A percentile compares a stretch with the other conserved stretches of the same genome.
Evolutionary conservation across 306 rosid species (phyloP).

Genomic region (Mucuna pruriens): DNA sequence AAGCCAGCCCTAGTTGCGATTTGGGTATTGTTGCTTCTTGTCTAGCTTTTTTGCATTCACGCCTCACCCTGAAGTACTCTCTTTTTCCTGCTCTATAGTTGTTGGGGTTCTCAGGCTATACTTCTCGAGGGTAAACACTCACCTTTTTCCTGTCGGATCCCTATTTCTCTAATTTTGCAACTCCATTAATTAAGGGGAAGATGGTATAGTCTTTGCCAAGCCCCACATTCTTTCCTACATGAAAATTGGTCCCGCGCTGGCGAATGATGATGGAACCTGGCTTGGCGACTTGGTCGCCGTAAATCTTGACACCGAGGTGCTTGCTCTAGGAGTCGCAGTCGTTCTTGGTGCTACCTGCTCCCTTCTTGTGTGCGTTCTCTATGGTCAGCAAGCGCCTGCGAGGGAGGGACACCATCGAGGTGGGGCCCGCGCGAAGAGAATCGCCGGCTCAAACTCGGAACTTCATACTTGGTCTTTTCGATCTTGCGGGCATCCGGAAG

Average conservation of each 20-base stretch:
- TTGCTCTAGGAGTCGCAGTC: slow-evolving; percentile 87
- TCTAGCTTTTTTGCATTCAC: slow-evolving; percentile 77
- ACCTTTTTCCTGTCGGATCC: slow-evolving; percentile 97
- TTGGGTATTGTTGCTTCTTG: slow-evolving; percentile 50
- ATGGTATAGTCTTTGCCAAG: slow-evolving; percentile 92
- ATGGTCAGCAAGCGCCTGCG: slow-evolving; percentile 53
- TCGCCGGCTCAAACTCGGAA: too few species aligned
- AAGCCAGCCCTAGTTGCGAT: slow-evolving; percentile 72
- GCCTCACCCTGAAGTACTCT: slow-evolving; percentile 79
- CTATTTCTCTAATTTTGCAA: slow-evolving; percentile 87
- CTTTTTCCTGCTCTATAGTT: slow-evolving; percentile 86
- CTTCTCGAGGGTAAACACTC: slow-evolving; percentile 86
- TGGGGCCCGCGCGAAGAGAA: slow-evolving; percentile 41
- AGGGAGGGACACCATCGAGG: slow-evolving; percentile 45
- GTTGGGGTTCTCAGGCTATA: slow-evolving; percentile 85
- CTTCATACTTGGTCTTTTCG: too few species aligned
- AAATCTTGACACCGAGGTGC: slow-evolving; percentile 92
- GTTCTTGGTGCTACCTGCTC: slow-evolving; percentile 98
- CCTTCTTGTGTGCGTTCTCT: slow-evolving; percentile 92
- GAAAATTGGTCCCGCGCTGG: slow-evolving; percentile 97
- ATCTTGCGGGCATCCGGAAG: too few species aligned
- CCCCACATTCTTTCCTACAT: slow-evolving; percentile 94
- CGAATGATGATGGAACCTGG: slow-evolving; percentile 92
- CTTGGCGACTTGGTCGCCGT: slow-evolving; percentile 85
- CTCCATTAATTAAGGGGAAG: slow-evolving; percentile 93